Evolutionary conservation across 176 grass and related monocot genomes (phyloP).

Genomic region (maize (Zea mays)): DNA sequence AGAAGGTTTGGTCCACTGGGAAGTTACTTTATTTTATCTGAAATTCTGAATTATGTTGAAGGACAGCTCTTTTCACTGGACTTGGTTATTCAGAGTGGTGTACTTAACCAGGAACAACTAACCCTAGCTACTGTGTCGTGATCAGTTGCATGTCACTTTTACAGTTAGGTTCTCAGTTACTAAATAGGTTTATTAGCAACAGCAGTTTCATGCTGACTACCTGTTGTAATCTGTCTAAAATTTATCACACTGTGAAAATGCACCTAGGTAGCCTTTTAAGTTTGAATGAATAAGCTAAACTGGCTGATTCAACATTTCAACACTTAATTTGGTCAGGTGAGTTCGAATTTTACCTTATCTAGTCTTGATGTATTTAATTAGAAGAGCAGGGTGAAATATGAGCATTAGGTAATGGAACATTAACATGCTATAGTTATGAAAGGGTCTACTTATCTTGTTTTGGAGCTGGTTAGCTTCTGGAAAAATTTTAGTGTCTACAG

Average conservation of each 20-base stretch:
- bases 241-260: neutral
- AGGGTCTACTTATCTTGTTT: neutral
- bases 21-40: neutral
- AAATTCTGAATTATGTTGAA: neutral
- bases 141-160: neutral
- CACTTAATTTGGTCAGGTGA: neutral
- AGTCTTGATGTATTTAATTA: neutral
- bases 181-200: neutral
- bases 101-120: too few relatives aligned
- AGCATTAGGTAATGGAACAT: neutral
- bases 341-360: neutral
- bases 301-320: neutral
- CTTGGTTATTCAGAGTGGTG: slow-evolving; percentile 5
- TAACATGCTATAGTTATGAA: neutral
- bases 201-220: neutral
- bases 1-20: neutral
- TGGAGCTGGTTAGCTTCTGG: slow-evolving; percentile 11
- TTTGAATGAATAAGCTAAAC: neutral
- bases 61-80: neutral
- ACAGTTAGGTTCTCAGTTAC: neutral
- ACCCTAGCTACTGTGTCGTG: neutral
- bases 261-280: neutral
- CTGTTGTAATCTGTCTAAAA: neutral
- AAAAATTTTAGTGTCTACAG: neutral
- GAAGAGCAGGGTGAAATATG: neutral